These are phyloP conservation scores for Plasmodiophora brassicae DNA, from an alignment of 208 protist species.

Conservation along the genomic window DNA sequence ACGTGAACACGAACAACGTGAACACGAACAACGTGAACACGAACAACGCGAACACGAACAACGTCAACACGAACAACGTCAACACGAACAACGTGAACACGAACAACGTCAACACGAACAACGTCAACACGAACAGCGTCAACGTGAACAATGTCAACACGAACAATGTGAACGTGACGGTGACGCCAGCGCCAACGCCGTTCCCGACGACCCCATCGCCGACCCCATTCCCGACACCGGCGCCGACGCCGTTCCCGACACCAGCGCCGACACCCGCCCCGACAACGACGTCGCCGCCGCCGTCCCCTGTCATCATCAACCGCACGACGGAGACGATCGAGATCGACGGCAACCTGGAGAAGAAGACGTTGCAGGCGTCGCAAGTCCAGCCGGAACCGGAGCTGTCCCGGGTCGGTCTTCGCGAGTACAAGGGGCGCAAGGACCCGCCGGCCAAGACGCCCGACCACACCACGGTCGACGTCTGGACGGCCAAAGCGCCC, in stretches of 20 bases:
- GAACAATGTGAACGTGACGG: background rate
- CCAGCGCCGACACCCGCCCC: background rate
- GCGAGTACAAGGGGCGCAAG: background rate
- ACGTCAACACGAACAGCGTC: no score
- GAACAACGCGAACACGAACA: background rate
- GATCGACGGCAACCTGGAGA: background rate
- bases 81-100: background rate
- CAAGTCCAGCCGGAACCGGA: background rate
- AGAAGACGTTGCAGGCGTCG: background rate
- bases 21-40: background rate
- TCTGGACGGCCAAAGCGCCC: background rate
- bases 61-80: background rate
- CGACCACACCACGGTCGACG: background rate
- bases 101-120: background rate
- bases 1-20: no score
- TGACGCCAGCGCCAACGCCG: background rate
- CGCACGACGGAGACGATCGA: constrained; percentile 28
- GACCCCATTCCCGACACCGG: background rate
- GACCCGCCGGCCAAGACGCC: background rate
- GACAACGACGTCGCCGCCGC: background rate
- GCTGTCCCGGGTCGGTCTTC: no score
- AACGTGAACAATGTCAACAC: background rate
- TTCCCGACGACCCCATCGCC: background rate
- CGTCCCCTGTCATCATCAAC: background rate
- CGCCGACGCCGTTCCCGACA: background rate